Conservation (phyloP, 345 rosid genomes). For the Eucalyptus grandis region DNA sequence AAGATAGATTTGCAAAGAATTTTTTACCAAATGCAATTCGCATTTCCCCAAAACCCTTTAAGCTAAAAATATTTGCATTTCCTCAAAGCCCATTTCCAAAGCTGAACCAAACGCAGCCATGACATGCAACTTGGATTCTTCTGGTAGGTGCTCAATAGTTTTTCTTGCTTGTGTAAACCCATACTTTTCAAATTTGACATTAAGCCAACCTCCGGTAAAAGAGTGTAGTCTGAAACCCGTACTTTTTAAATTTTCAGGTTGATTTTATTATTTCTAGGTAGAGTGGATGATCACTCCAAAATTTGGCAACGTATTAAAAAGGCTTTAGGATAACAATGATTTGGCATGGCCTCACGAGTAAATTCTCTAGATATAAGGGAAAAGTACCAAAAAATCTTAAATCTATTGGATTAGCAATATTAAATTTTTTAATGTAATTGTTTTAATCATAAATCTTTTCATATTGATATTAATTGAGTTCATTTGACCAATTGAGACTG, state of each 20-base stretch:
- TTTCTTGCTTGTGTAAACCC: no score
- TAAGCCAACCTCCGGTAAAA: background rate
- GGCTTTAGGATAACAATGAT: background rate
- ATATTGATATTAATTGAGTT: no score
- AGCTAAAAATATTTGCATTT: fast-evolving
- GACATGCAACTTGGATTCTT: no score
- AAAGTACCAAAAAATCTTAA: no score
- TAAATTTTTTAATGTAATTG: no score
- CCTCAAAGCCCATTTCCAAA: fast-evolving
- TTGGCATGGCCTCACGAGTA: fast-evolving
- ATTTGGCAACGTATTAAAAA: background rate
- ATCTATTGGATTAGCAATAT: no score
- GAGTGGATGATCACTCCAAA: background rate
- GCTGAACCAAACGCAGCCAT: fast-evolving
- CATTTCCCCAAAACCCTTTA: no score
- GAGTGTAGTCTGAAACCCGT: background rate
- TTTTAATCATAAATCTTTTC: no score
- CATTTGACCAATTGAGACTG: fast-evolving
- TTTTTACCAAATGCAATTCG: fast-evolving
- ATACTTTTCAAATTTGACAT: background rate
- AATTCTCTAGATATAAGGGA: background rate
- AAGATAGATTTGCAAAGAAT: no score
- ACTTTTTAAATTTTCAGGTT: background rate
- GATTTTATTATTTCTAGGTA: background rate
- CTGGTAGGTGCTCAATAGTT: fast-evolving